Base-by-base conservation (phyloP, 78 protist genomes). In the Guillardia theta region DNA sequence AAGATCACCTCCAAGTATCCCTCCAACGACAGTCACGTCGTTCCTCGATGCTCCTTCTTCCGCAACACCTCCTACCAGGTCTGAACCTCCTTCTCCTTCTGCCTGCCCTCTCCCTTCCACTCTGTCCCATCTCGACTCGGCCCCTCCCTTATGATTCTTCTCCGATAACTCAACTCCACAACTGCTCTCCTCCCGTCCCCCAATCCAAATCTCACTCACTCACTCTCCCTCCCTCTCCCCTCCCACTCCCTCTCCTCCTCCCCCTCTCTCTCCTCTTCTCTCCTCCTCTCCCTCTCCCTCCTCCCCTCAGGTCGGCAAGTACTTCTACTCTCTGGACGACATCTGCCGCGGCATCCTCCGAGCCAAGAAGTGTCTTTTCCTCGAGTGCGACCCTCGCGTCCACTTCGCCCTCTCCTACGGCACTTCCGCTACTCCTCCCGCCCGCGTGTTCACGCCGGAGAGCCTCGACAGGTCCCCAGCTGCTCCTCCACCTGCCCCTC, bases 61-160 rank as follows among this genome's bases (percentile, higher is more conserved):
- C 90, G 90, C 8, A 78, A 78, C 90, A 78, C 90, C 90, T 43
- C 50, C 50, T 78, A 78, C 48, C 90, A 78, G 48, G 90, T 43
- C n/a, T 15, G 30, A 10, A 10, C 15, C 58, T 15, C 58, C 30
- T 15, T 50, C 58, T 50, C 58, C 30, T 15, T 15, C 30, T 50
- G 30, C 15, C 15, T 50, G 10, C 58, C 15, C 58, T 50, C 58
- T 50, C 58, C 58, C 58, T 50, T 15, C 58, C 58, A 19, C 58
- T 15, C 58, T 50, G 30, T 50, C 30, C 58, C 15, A 10, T 50
- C 30, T 10, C 15, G 10, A 19, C 58, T 50, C 58, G n/a, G 10
- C 58, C 15, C 30, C 58, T 50, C 58, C 30, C 58, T 50, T n/a
- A n/a, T n/a, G n/a, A n/a, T n/a, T n/a, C n/a, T n/a, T n/a, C n/a